These are phyloP conservation scores for Coemansia sp. DNA, from an alignment of 192 early-diverging fungal genomes.

Conservation along the genomic window DNA sequence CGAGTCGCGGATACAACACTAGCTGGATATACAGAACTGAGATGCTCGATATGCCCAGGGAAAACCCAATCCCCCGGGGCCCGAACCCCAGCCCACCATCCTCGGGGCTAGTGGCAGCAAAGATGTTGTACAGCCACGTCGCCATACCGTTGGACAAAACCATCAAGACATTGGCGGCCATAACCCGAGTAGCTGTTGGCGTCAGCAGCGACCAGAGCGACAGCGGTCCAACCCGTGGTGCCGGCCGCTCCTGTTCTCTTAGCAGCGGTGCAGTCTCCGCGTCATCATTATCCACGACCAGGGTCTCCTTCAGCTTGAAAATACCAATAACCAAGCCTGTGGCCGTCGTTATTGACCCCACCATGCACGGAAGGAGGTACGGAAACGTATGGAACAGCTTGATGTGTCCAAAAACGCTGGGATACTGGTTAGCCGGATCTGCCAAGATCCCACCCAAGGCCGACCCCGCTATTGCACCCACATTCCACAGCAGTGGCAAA, in stretches of 20 bases:
- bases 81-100: constrained; percentile 53
- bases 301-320: constrained; percentile 56
- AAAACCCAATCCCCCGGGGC: constrained; percentile 46
- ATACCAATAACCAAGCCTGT: constrained; percentile 58
- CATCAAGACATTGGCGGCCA: constrained; percentile 17
- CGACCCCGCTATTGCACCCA: constrained; percentile 59
- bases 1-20: constrained; percentile 39
- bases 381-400: constrained; percentile 59
- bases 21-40: constrained; percentile 51
- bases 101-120: constrained; percentile 22
- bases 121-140: constrained; percentile 39
- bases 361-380: constrained; percentile 77
- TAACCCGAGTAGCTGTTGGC: constrained; percentile 8
- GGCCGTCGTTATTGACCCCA: constrained; percentile 55
- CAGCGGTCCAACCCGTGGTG: neutral
- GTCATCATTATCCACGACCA: neutral
- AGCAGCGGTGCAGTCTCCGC: constrained; percentile 6
- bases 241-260: too few species aligned
- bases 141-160: constrained; percentile 18
- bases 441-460: constrained; percentile 71
- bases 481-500: constrained; percentile 62
- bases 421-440: constrained; percentile 61
- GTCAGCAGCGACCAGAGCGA: constrained; percentile 12
- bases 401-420: constrained; percentile 52
- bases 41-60: constrained; percentile 33